Base-by-base conservation (phyloP, 257 asterid species). In the Henckelia pumila region DNA sequence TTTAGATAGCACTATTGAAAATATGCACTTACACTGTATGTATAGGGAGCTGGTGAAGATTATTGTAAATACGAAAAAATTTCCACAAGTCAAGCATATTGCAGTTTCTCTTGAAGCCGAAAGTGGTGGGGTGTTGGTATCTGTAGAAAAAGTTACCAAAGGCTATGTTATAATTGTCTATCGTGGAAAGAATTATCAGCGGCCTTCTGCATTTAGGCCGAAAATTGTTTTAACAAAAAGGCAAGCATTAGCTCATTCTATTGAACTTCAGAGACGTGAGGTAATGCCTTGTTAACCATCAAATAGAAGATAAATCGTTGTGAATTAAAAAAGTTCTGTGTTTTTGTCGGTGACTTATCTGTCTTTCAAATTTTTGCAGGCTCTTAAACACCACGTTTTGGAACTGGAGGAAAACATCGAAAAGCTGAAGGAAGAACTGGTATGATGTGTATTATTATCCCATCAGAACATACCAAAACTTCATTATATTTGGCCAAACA, bases 1-100 rank as follows among this genome's bases (percentile, higher is more conserved):
- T 30, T 93, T 90, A 65, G 96, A 82, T 69, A 97, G 99, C 17
- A 88, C 87, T 40, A 84, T 90, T n/a, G 97, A 93, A 73, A 93
- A 93, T 76, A 88, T 93, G 86, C 99, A 93, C 79, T 79, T 88
- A 61, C 98, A 93, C 70, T 93, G 98, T 97, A 93, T 85, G 78
- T 85, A 83, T 72, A 79, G 97, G 57, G 99, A 93, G 81, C 80
- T 93, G 76, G 99, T 93, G 63, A 93, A 90, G 73, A 82, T 93
- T 35, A 55, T 88, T 20, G 94, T 85, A 11, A 81, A 93, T 61
- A 66, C 89, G 30, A 90, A 84, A 77, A 81, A 80, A 25, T 64
- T 77, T 67, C 64, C 92, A 19, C 97, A 82, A 73, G 95, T 90
- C 35, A 86, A 77, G 82, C 97, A 93, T 74, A 77, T 88, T 71